phyloP scores from a whole-genome alignment of 2,329 filamentous ascomycete genomes.

The Fusarium torulosum region DNA sequence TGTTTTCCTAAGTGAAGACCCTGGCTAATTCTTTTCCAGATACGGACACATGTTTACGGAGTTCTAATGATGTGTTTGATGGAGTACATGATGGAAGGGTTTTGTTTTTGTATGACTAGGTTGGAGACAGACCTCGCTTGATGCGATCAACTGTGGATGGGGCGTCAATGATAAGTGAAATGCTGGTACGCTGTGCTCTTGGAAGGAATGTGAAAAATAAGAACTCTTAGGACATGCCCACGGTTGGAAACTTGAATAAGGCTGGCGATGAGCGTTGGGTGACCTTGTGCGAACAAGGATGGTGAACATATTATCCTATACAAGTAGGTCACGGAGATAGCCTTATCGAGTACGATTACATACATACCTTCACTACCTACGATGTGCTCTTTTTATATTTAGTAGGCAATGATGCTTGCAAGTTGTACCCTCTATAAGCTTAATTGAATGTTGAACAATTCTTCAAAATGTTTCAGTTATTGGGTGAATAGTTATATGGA shows the following conservation, averaged over 20 bases:
- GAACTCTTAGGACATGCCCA: slow-evolving; percentile 2
- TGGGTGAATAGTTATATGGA: not conserved
- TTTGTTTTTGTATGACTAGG: slow-evolving; percentile 38
- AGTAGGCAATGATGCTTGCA: not conserved
- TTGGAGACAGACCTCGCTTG: slow-evolving; percentile 23
- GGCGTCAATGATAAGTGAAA: slow-evolving; percentile 16
- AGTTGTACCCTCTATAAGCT: not conserved
- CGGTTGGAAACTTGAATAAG: slow-evolving; percentile 9
- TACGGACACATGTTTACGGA: slow-evolving; percentile 81
- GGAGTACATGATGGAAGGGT: slow-evolving; percentile 28
- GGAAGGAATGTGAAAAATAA: slow-evolving; percentile 15
- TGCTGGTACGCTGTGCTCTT: slow-evolving; percentile 17
- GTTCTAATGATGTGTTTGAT: slow-evolving; percentile 64
- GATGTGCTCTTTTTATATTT: not conserved
- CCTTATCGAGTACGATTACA: slow-evolving; percentile 32
- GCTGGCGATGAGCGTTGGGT: slow-evolving; percentile 6
- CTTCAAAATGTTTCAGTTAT: not conserved
- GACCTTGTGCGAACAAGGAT: slow-evolving; percentile 12
- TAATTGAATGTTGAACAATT: not conserved
- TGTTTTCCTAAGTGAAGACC: not conserved
- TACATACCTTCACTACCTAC: slow-evolving; percentile 21
- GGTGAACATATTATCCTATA: slow-evolving; percentile 19
- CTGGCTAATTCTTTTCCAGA: slow-evolving; percentile 57
- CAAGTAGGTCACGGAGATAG: slow-evolving; percentile 33
- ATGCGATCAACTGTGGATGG: slow-evolving; percentile 18